Conservation (phyloP, 2,329 filamentous ascomycete species). For the Colletotrichum spinosum region DNA sequence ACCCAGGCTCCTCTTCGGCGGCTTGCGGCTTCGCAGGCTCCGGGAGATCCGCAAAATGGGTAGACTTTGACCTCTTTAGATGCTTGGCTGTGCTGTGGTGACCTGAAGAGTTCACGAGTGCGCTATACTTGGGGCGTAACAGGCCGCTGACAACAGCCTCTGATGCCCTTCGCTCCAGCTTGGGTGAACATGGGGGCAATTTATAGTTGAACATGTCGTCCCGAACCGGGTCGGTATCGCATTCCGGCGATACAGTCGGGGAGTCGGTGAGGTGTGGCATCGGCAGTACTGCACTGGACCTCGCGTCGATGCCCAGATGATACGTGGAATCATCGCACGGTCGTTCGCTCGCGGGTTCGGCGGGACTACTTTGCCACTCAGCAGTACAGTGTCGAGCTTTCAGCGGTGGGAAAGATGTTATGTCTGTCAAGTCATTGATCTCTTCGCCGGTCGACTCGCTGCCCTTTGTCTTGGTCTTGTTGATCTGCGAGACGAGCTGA, state of each 20-base stretch:
- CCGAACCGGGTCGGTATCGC: slow-evolving; percentile 12
- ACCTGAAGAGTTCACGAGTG: background rate
- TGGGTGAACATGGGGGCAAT: background rate
- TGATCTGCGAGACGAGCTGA: background rate
- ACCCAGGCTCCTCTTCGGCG: background rate
- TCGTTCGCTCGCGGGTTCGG: slow-evolving; percentile 11
- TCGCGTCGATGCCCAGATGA: slow-evolving; percentile 47
- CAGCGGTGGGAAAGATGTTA: slow-evolving; percentile 50
- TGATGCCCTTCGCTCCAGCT: slow-evolving; percentile 1
- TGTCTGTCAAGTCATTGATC: slow-evolving; percentile 15
- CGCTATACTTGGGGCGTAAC: background rate
- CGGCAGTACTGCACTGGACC: slow-evolving; percentile 31
- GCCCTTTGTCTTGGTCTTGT: slow-evolving; percentile 1
- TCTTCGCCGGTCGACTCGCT: background rate
- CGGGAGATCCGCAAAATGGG: background rate
- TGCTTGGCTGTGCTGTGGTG: background rate
- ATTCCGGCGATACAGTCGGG: background rate
- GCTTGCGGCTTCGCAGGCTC: background rate
- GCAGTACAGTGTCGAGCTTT: slow-evolving; percentile 46
- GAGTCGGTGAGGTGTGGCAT: too few relatives aligned
- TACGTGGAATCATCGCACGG: slow-evolving; percentile 40
- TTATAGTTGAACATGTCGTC: slow-evolving; percentile 28
- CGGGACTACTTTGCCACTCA: slow-evolving; percentile 46
- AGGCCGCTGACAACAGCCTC: background rate
- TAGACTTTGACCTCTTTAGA: slow-evolving; percentile 6